These are phyloP conservation scores for Leccinum angustisporum DNA, from an alignment of 1,284 basidiomycete genomes.

Conservation along the genomic window DNA sequence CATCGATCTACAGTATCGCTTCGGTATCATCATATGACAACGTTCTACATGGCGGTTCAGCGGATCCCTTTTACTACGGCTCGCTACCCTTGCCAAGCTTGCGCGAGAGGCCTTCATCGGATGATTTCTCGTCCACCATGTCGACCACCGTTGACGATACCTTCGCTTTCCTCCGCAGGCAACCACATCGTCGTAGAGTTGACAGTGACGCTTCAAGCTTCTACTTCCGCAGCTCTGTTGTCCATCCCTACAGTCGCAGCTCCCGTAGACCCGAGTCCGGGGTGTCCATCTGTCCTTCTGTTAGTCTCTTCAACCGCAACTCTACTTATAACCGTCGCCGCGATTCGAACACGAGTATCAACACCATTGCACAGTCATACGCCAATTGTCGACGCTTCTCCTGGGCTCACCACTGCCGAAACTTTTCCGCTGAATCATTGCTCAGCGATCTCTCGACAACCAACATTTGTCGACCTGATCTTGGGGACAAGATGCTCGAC, in stretches of 20 bases:
- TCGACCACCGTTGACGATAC: conserved; percentile 68
- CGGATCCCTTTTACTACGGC: conserved; percentile 82
- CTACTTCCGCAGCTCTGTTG: conserved; percentile 52
- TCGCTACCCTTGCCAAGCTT: too few relatives aligned
- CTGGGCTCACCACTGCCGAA: conserved; percentile 62
- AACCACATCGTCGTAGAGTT: conserved; percentile 53
- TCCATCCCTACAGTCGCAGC: conserved; percentile 39
- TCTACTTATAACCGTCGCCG: conserved; percentile 47
- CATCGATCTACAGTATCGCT: conserved; percentile 74
- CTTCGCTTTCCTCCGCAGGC: conserved; percentile 59
- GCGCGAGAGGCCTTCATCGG: conserved; percentile 53
- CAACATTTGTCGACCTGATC: conserved; percentile 65
- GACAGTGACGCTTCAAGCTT: conserved; percentile 77
- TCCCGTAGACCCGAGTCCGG: conserved; percentile 50
- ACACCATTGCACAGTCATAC: conserved; percentile 52
- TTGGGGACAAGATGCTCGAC: conserved; percentile 75
- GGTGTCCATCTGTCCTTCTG: conserved; percentile 60
- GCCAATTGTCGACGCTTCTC: conserved; percentile 55
- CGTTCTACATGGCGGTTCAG: conserved; percentile 59
- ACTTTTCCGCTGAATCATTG: conserved; percentile 62
- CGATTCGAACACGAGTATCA: conserved; percentile 53
- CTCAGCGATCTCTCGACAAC: conserved; percentile 57
- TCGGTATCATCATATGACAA: conserved; percentile 74
- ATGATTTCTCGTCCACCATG: conserved; percentile 54
- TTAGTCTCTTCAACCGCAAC: conserved; percentile 70